A percentile compares a stretch with the other conserved stretches of the same genome.
These are phyloP conservation scores for Cladosporium austrohemisphaericum DNA, from an alignment of 2,329 filamentous ascomycete genomes.

Conservation along the genomic window DNA sequence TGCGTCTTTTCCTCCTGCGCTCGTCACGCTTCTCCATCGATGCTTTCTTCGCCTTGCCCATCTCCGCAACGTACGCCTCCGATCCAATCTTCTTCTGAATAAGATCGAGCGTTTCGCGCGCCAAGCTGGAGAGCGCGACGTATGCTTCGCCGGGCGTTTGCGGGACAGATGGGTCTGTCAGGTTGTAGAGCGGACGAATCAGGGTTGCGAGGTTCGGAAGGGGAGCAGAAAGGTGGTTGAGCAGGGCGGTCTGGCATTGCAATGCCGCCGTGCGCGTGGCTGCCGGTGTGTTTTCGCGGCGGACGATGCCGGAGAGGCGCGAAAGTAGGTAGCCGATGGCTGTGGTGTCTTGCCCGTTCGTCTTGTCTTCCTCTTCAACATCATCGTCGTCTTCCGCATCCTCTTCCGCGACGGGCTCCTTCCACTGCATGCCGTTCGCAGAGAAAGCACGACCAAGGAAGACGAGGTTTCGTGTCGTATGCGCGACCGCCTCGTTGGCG, in stretches of 20 bases:
- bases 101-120: constrained; percentile 73
- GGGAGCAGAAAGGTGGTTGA: constrained; percentile 57
- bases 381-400: constrained; percentile 39
- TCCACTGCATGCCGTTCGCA: constrained; percentile 53
- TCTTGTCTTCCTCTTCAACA: constrained; percentile 43
- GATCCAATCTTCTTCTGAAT: constrained; percentile 83
- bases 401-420: constrained; percentile 41
- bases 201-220: constrained; percentile 61
- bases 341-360: constrained; percentile 36
- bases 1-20: constrained; percentile 78
- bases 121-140: constrained; percentile 66
- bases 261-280: constrained; percentile 67
- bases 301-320: constrained; percentile 72
- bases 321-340: constrained; percentile 72
- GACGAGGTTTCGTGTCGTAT: constrained; percentile 75
- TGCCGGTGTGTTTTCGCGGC: constrained; percentile 63
- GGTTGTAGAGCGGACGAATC: constrained; percentile 69
- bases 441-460: constrained; percentile 69
- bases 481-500: constrained; percentile 67
- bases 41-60: constrained; percentile 68
- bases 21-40: constrained; percentile 70
- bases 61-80: constrained; percentile 68
- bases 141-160: constrained; percentile 55
- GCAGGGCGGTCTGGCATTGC: constrained; percentile 67
- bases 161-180: constrained; percentile 73